Evolutionary conservation across 2,329 filamentous ascomycete genomes (phyloP).

Genomic region (Cordyceps pruinosa): DNA sequence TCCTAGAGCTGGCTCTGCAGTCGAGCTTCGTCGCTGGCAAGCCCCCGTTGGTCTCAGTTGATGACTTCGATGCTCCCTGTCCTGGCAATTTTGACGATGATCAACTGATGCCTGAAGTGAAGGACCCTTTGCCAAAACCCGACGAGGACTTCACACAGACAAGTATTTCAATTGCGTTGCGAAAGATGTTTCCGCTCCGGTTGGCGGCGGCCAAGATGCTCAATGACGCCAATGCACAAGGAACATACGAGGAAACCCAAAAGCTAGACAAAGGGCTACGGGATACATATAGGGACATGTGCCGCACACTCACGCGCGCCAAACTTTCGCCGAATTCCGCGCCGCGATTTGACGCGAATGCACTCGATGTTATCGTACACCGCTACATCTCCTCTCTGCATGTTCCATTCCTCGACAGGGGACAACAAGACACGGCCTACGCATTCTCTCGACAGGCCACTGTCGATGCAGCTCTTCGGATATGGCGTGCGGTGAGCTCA

Average conservation of each 20-base stretch:
- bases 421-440: conserved; percentile 36
- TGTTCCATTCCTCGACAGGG: conserved; percentile 39
- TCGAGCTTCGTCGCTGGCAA: conserved; percentile 40
- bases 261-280: conserved; percentile 36
- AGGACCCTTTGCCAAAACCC: conserved; percentile 26
- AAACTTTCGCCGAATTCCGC: conserved; percentile 31
- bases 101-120: conserved; percentile 26
- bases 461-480: conserved; percentile 40
- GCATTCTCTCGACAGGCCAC: conserved; percentile 44
- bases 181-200: conserved; percentile 35
- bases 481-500: conserved; percentile 35
- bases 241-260: conserved; percentile 38
- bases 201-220: conserved; percentile 36
- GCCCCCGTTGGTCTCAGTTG: conserved; percentile 34
- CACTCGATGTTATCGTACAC: conserved; percentile 44
- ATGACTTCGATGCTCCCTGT: conserved; percentile 41
- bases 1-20: conserved; percentile 41
- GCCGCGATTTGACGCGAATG: conserved; percentile 25
- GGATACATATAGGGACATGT: conserved; percentile 34
- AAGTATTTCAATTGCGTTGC: conserved; percentile 35
- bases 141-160: conserved; percentile 32
- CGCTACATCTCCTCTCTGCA: conserved; percentile 52
- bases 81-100: conserved; percentile 46
- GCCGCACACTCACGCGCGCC: conserved; percentile 22
- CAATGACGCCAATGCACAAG: conserved; percentile 31